Base-by-base conservation (phyloP, 768 basidiomycete species). In the Hebeloma cylindrosporum region DNA sequence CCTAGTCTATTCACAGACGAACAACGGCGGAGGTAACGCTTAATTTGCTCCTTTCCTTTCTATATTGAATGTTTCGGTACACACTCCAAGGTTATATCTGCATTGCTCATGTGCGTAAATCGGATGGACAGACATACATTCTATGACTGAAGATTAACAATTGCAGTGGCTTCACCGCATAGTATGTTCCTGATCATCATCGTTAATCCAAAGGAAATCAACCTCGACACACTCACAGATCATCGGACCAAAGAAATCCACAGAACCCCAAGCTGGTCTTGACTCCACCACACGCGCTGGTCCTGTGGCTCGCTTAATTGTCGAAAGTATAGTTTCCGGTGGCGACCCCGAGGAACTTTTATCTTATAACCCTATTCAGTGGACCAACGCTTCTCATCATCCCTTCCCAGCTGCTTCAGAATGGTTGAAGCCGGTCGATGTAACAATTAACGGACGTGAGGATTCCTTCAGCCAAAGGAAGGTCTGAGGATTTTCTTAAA, bases 401-500 rank as follows among this genome's bases (percentile, higher is more conserved):
- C 62, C 56, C 4, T 74, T 78, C 54, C 60, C 74, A 2, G 62
- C 64, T 2, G 48, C 54, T 17, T 58, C 59, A n/a, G 65, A 78
- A 49, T 80, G 79, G 78, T 61, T 81, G 20, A 58, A 68, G 23
- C 73, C 74, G 3, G 67, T 73, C 3, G 49, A 65, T 21, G 58
- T 63, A 25, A 58, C 63, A 7, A 70, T 82, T 45, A 81, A 81
- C 51, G 75, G 73, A 3, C 62, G 60, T 23, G 49, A 59, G 13
- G 80, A 82, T 57, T 64, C 72, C 9, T 81, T 81, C 51, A 76
- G 74, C 46, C 73, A 75, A 51, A 66, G 68, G 75, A 72, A 47
- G 9, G 28, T 18, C 13, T 3, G 8, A n/a, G 5, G 14, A 21
- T 28, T n/a, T 7, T 16, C 34, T 10, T 20, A 7, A 14, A 35